phyloP scores from a whole-genome alignment of 2,329 filamentous ascomycete genomes.

The Alternaria postmessia region DNA sequence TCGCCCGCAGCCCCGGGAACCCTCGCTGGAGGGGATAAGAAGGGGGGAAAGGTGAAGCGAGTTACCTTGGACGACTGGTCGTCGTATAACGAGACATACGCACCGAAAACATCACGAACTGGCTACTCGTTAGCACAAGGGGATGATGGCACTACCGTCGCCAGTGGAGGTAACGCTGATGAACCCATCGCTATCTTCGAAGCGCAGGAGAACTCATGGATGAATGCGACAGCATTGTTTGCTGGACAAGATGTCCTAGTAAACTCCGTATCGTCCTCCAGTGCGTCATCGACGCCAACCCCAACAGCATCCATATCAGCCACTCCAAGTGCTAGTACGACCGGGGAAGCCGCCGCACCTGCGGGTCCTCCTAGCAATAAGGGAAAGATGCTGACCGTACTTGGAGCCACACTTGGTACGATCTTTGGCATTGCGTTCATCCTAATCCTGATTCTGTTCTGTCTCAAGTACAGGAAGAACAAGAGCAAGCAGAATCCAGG shows the following conservation, averaged over 20 bases:
- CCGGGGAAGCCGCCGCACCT: conserved; percentile 45
- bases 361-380: conserved; percentile 48
- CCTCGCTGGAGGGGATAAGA: conserved; percentile 51
- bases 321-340: conserved; percentile 39
- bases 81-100: conserved; percentile 76
- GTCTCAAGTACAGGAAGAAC: conserved; percentile 69
- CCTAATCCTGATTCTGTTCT: conserved; percentile 74
- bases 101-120: conserved; percentile 70
- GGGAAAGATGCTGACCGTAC: conserved; percentile 66
- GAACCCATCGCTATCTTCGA: conserved; percentile 81
- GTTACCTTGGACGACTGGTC: conserved; percentile 75
- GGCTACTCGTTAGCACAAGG: conserved; percentile 77
- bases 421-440: conserved; percentile 76
- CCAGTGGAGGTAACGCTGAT: conserved; percentile 73
- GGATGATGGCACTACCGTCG: conserved; percentile 71
- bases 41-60: conserved; percentile 53
- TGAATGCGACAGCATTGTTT: conserved; percentile 73
- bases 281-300: conserved; percentile 43
- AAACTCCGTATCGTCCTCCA: conserved; percentile 40
- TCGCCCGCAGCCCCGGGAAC: conserved; percentile 57
- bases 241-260: conserved; percentile 52
- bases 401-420: conserved; percentile 84
- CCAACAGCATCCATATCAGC: conserved; percentile 28
- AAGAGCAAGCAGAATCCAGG: conserved; percentile 65
- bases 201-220: conserved; percentile 77